Percentiles rank a stretch among this genome's conserved stretches.
Conservation (phyloP, 2,329 filamentous ascomycete species). For the Spiromastix sp. region DNA sequence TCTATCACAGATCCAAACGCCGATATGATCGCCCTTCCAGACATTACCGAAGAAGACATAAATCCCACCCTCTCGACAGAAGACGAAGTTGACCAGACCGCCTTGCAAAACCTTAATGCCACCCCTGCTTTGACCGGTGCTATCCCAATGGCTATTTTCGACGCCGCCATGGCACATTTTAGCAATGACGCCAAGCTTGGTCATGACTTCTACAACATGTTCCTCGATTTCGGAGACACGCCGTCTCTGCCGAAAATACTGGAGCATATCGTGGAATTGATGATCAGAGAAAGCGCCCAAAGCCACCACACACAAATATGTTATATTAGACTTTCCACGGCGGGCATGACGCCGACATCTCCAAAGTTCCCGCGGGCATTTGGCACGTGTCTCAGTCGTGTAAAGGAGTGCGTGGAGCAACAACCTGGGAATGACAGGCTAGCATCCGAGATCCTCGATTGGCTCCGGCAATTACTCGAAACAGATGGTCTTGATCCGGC, state of each 20-base stretch:
- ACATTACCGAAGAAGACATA: slow-evolving; percentile 53
- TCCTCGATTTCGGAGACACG: slow-evolving; percentile 57
- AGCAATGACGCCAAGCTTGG: slow-evolving; percentile 57
- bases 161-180: slow-evolving; percentile 69
- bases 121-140: slow-evolving; percentile 86
- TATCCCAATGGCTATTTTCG: slow-evolving; percentile 86
- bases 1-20: slow-evolving; percentile 37
- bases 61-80: slow-evolving; percentile 44
- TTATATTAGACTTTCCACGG: slow-evolving; percentile 58
- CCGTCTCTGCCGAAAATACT: slow-evolving; percentile 57
- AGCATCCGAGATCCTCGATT: slow-evolving; percentile 37
- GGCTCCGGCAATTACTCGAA: slow-evolving; percentile 38
- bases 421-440: slow-evolving; percentile 25
- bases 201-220: slow-evolving; percentile 70
- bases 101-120: slow-evolving; percentile 53
- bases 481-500: slow-evolving; percentile 41
- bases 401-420: slow-evolving; percentile 44
- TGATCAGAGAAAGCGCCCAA: slow-evolving; percentile 51
- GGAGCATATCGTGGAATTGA: slow-evolving; percentile 57
- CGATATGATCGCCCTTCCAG: slow-evolving; percentile 48
- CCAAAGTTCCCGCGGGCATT: slow-evolving; percentile 65
- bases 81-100: slow-evolving; percentile 41
- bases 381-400: slow-evolving; percentile 50
- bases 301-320: slow-evolving; percentile 58
- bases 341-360: slow-evolving; percentile 53